Evolutionary conservation across 2,329 filamentous ascomycete species (phyloP).

Genomic region (Diaporthe citrichinensis): DNA sequence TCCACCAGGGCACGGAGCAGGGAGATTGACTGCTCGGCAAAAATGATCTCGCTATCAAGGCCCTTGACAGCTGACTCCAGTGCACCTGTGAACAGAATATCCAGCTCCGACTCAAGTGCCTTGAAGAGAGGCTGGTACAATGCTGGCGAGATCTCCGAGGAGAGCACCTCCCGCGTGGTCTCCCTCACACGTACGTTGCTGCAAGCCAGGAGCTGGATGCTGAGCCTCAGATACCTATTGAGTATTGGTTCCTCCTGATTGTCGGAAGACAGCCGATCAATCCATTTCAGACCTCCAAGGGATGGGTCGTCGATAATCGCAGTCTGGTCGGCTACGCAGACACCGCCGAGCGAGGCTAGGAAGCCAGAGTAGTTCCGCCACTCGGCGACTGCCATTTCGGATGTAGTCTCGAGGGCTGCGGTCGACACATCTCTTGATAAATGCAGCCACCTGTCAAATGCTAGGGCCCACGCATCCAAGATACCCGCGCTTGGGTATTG

Average conservation of each 20-base stretch:
- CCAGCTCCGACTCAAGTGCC: constrained; percentile 75
- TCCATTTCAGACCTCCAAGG: constrained; percentile 73
- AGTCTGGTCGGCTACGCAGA: constrained; percentile 73
- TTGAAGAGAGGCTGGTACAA: constrained; percentile 76
- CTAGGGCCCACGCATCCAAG: constrained; percentile 75
- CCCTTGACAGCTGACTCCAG: constrained; percentile 65
- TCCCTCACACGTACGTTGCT: constrained; percentile 75
- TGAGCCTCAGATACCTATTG: constrained; percentile 72
- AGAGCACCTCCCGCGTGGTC: constrained; percentile 76
- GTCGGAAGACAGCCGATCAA: constrained; percentile 72
- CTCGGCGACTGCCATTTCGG: constrained; percentile 71
- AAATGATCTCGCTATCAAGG: constrained; percentile 73
- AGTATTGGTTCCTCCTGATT: constrained; percentile 73
- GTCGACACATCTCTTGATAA: constrained; percentile 74
- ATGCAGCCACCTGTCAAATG: constrained; percentile 75
- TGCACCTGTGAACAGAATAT: constrained; percentile 72
- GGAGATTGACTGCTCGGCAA: constrained; percentile 77
- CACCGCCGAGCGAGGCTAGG: constrained; percentile 75
- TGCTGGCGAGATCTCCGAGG: constrained; percentile 73
- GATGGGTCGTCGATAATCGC: constrained; percentile 70
- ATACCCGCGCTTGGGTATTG: constrained; percentile 76
- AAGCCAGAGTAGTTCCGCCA: constrained; percentile 81
- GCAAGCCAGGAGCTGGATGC: constrained; percentile 76
- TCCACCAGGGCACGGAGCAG: constrained; percentile 75
- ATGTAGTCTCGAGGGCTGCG: constrained; percentile 63